Conservation (phyloP, 768 basidiomycete genomes). For the Boletus edulis region DNA sequence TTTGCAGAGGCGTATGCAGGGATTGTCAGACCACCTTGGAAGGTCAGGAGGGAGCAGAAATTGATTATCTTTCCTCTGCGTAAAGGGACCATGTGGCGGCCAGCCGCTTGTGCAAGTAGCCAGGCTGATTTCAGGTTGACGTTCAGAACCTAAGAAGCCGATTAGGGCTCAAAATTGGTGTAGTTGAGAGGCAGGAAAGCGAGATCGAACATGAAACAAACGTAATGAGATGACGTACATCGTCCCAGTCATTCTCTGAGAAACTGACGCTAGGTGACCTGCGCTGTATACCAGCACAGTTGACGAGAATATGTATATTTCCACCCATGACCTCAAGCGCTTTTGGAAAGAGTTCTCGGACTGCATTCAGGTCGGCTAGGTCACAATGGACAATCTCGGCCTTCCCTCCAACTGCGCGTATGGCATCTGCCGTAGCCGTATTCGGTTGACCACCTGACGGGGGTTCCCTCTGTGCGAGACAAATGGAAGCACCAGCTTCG, state of each 20-base stretch:
- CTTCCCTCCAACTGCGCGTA: slow-evolving; percentile 34
- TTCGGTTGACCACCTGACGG: slow-evolving; percentile 35
- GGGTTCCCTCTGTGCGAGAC: slow-evolving; percentile 45
- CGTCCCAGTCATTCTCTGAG: slow-evolving; percentile 67
- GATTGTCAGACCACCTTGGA: slow-evolving; percentile 63
- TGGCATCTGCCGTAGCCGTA: slow-evolving; percentile 34
- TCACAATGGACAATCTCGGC: slow-evolving; percentile 54
- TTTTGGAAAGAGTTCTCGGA: slow-evolving; percentile 46
- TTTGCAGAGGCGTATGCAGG: slow-evolving; percentile 93
- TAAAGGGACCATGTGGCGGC: slow-evolving; percentile 81
- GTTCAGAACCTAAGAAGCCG: slow-evolving; percentile 60
- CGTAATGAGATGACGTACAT: slow-evolving; percentile 47
- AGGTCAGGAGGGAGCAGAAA: slow-evolving; percentile 52
- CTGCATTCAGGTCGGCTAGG: slow-evolving; percentile 47
- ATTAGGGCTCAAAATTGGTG: slow-evolving; percentile 10
- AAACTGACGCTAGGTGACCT: slow-evolving; percentile 63
- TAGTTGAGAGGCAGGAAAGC: slow-evolving; percentile 2
- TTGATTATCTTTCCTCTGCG: slow-evolving; percentile 72
- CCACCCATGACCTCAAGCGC: slow-evolving; percentile 51
- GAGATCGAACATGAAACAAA: slow-evolving; percentile 7
- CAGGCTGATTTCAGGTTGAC: slow-evolving; percentile 88
- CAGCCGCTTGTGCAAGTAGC: slow-evolving; percentile 84
- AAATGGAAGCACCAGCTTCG: slow-evolving; percentile 51
- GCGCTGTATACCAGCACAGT: slow-evolving; percentile 65
- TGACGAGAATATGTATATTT: slow-evolving; percentile 62